Percentiles rank a stretch among this genome's conserved stretches.
phyloP scores from a whole-genome alignment of 371 early-diverging fungal species.

The Sanchytrium tribonematis region DNA sequence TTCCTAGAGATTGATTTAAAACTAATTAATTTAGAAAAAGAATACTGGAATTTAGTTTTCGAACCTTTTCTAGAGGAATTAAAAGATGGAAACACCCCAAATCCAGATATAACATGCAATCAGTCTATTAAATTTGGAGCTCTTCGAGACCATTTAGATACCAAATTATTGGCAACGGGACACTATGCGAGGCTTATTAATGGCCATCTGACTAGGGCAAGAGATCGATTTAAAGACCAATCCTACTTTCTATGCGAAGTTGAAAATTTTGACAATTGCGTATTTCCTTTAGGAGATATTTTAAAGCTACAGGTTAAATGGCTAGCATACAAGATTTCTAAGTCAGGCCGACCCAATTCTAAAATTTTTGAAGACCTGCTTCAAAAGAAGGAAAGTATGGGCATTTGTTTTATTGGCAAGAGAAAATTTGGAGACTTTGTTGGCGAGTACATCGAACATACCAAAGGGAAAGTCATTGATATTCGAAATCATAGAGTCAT shows the following conservation, averaged over 20 bases:
- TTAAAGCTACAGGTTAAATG: conserved; percentile 36
- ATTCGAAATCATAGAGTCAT: background rate
- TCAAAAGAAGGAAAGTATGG: conserved; percentile 64
- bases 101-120: conserved; percentile 75
- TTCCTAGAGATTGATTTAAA: conserved; percentile 22
- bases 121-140: conserved; percentile 67
- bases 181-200: conserved; percentile 38
- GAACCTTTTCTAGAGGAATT: conserved; percentile 37
- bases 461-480: background rate
- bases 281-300: conserved; percentile 61
- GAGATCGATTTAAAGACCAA: conserved; percentile 58
- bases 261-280: conserved; percentile 12
- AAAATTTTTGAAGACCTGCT: background rate
- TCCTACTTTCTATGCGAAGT: conserved; percentile 62
- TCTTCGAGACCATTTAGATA: conserved; percentile 12
- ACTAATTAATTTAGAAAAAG: conserved; percentile 43
- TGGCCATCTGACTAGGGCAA: conserved; percentile 11
- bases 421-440: conserved; percentile 49
- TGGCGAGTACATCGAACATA: conserved; percentile 15
- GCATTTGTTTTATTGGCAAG: conserved; percentile 80
- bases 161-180: conserved; percentile 43
- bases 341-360: conserved; percentile 13
- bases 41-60: conserved; percentile 76
- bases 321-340: conserved; percentile 26
- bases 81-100: conserved; percentile 46